phyloP scores from a whole-genome alignment of 164 flowering plant genomes.

The Cinnamomum chago region DNA sequence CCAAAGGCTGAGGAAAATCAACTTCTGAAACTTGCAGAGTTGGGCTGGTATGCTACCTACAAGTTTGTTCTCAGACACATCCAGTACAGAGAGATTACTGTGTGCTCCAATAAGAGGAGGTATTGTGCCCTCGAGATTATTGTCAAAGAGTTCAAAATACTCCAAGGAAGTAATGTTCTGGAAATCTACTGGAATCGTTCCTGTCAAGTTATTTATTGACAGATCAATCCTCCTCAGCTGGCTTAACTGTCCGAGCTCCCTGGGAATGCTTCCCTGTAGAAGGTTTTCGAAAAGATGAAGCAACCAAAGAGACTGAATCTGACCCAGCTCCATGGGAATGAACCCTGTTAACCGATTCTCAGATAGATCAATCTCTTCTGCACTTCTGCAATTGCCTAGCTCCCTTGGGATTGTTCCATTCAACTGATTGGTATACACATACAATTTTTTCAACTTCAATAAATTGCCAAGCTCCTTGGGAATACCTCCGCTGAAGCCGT shows the following conservation, averaged over 20 bases:
- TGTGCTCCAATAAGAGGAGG: constrained; percentile 41
- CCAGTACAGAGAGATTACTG: constrained; percentile 37
- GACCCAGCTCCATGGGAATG: constrained; percentile 45
- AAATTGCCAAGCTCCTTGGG: constrained; percentile 54
- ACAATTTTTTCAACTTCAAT: constrained; percentile 28
- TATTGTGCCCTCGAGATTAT: constrained; percentile 40
- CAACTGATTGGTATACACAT: constrained; percentile 44
- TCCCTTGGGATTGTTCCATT: constrained; percentile 52
- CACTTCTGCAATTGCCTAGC: constrained; percentile 34
- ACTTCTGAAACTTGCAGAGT: constrained; percentile 30
- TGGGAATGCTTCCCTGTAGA: constrained; percentile 49
- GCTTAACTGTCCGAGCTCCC: constrained; percentile 36
- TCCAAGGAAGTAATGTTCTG: constrained; percentile 36
- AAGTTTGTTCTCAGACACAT: constrained; percentile 37
- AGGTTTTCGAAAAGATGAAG: constrained; percentile 52
- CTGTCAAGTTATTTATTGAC: constrained; percentile 52
- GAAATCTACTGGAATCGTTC: constrained; percentile 38
- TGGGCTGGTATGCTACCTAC: constrained; percentile 41
- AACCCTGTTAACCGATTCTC: constrained; percentile 44
- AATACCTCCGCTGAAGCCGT: constrained; percentile 37
- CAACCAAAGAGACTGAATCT: constrained; percentile 37
- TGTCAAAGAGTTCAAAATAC: constrained; percentile 44
- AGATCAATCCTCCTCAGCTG: constrained; percentile 38
- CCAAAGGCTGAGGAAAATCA: constrained; percentile 48
- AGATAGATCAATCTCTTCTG: constrained; percentile 52